These are phyloP conservation scores for Cotoneaster glaucophyllus DNA, from an alignment of 306 rosid genomes.

Conservation along the genomic window DNA sequence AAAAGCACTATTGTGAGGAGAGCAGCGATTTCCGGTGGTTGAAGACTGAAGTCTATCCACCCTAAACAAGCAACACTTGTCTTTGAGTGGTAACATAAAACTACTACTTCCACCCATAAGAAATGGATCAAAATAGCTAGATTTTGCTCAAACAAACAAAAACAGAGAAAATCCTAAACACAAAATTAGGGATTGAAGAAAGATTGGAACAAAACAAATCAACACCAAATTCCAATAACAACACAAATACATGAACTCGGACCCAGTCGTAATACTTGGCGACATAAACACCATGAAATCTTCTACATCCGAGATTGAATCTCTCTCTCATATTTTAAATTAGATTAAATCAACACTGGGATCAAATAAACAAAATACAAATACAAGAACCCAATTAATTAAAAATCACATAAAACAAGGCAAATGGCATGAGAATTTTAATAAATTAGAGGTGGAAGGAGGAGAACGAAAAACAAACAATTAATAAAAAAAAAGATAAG, in stretches of 20 bases:
- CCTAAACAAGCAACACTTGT: too few relatives aligned
- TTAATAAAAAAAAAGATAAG: not conserved
- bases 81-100: too few relatives aligned
- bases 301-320: not conserved
- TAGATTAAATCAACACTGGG: not conserved
- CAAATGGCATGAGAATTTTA: not conserved
- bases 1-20: too few relatives aligned
- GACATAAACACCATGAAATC: not conserved
- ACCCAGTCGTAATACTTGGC: not conserved
- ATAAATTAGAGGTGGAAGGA: not conserved
- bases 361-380: not conserved
- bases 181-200: not conserved
- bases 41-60: too few relatives aligned
- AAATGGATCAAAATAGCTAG: too few relatives aligned
- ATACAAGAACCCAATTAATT: not conserved
- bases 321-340: not conserved
- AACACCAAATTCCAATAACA: not conserved
- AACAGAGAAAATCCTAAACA: too few relatives aligned
- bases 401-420: not conserved
- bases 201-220: not conserved
- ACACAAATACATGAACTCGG: not conserved
- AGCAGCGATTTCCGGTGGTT: too few relatives aligned
- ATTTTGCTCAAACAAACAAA: too few relatives aligned
- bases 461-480: not conserved
- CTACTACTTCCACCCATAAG: too few relatives aligned